Evolutionary conservation across 441 rosid genomes (phyloP).

Genomic region (Pelargonium myrrhifolium): DNA sequence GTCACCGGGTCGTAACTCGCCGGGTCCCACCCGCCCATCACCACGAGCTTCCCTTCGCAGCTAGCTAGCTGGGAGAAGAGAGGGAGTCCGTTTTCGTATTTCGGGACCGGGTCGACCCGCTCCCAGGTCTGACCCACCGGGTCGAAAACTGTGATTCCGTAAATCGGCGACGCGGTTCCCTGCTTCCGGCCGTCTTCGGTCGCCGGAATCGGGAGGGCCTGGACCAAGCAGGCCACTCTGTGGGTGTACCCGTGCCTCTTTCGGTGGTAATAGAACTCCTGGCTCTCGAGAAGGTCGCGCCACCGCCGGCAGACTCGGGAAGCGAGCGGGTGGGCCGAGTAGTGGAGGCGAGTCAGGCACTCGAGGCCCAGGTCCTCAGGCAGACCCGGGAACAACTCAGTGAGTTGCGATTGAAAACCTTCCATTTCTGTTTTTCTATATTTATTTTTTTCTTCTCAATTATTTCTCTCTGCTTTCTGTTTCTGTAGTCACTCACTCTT

Average conservation of each 20-base stretch:
- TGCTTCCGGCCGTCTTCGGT: slow-evolving; percentile 18
- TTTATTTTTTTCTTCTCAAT: too few relatives aligned
- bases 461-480: too few relatives aligned
- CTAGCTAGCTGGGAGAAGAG: slow-evolving; percentile 39
- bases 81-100: slow-evolving; percentile 34
- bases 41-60: slow-evolving; percentile 35
- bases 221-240: slow-evolving; percentile 35
- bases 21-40: slow-evolving; percentile 45
- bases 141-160: slow-evolving; percentile 30
- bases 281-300: slow-evolving; percentile 29
- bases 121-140: slow-evolving; percentile 27
- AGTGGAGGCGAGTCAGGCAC: slow-evolving; percentile 34
- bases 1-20: slow-evolving; percentile 33
- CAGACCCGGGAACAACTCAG: slow-evolving; percentile 29
- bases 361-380: slow-evolving; percentile 34
- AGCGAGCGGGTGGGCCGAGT: slow-evolving; percentile 24
- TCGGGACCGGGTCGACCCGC: slow-evolving; percentile 22
- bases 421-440: slow-evolving; percentile 20
- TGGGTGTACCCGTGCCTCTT: slow-evolving; percentile 26
- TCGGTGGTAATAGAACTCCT: slow-evolving; percentile 28
- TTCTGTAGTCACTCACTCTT: not conserved
- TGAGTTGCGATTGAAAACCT: not conserved
- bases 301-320: slow-evolving; percentile 33
- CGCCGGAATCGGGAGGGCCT: slow-evolving; percentile 16
- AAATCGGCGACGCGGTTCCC: slow-evolving; percentile 20